These are phyloP conservation scores for Leptosphaerulina australis DNA, from an alignment of 2,329 filamentous ascomycete species.

Conservation along the genomic window DNA sequence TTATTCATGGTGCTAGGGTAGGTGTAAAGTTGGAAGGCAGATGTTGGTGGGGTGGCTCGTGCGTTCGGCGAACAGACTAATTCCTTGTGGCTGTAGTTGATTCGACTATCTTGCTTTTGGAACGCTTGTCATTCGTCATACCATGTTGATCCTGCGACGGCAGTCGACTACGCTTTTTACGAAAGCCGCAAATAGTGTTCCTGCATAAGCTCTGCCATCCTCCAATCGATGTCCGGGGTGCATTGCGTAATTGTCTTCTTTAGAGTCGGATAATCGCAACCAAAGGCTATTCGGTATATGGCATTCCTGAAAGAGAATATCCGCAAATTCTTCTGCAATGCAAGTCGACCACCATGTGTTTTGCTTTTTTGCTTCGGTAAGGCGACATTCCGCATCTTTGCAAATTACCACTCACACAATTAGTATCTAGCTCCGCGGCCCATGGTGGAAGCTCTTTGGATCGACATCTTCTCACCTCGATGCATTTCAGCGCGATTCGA, in stretches of 20 bases:
- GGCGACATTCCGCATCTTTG: neutral
- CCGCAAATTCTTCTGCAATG: neutral
- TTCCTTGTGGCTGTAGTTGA: neutral
- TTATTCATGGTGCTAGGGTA: too few relatives aligned
- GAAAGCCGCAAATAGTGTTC: neutral
- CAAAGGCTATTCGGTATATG: neutral
- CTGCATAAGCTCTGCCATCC: slow-evolving; percentile 6
- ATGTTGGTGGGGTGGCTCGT: too few relatives aligned
- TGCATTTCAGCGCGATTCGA: neutral
- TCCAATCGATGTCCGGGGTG: neutral
- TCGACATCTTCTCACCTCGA: neutral
- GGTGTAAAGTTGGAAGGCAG: too few relatives aligned
- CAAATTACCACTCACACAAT: neutral
- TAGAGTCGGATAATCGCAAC: too few relatives aligned
- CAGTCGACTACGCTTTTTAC: neutral
- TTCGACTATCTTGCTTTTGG: neutral
- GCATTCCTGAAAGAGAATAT: too few relatives aligned
- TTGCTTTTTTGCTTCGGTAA: neutral
- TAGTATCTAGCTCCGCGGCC: neutral
- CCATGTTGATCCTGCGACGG: neutral
- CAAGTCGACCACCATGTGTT: neutral
- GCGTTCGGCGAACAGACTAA: too few relatives aligned
- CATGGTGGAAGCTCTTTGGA: too few relatives aligned
- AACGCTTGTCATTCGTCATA: neutral
- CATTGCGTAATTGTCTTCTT: neutral